Percentiles rank a stretch among this genome's conserved stretches.
Conservation (phyloP, 306 rosid genomes). For the Carpinus fangiana region DNA sequence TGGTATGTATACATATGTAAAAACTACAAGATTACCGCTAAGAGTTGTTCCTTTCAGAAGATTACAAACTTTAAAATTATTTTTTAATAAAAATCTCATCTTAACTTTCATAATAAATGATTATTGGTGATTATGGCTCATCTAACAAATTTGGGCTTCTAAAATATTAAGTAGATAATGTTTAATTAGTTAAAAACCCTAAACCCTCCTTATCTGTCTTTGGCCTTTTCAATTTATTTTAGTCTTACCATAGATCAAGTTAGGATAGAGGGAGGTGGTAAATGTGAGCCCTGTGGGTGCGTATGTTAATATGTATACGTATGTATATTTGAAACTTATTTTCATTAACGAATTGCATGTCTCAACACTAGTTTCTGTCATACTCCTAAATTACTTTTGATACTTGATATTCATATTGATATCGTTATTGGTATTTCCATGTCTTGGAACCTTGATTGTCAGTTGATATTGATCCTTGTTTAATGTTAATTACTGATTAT, state of each 20-base stretch:
- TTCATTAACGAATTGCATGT: not conserved
- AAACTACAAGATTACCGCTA: not conserved
- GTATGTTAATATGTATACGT: too few species aligned
- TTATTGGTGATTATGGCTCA: too few species aligned
- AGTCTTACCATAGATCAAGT: too few species aligned
- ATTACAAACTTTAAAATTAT: too few species aligned
- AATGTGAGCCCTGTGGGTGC: too few species aligned
- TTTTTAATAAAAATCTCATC: too few species aligned
- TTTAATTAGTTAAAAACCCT: not conserved
- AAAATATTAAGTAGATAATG: not conserved
- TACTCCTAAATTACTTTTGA: not conserved
- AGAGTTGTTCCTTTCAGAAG: not conserved
- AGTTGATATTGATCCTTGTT: not conserved
- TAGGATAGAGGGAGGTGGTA: too few species aligned
- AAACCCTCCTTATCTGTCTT: too few species aligned
- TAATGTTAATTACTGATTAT: not conserved
- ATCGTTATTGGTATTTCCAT: not conserved
- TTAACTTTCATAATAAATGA: too few species aligned
- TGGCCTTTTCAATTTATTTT: too few species aligned
- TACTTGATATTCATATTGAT: not conserved
- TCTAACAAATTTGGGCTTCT: too few species aligned
- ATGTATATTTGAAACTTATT: too few species aligned
- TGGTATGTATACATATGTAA: not conserved
- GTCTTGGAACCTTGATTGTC: not conserved
- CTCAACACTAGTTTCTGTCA: not conserved